Conservation (phyloP, 1,284 basidiomycete genomes). For the Grifola frondosa region DNA sequence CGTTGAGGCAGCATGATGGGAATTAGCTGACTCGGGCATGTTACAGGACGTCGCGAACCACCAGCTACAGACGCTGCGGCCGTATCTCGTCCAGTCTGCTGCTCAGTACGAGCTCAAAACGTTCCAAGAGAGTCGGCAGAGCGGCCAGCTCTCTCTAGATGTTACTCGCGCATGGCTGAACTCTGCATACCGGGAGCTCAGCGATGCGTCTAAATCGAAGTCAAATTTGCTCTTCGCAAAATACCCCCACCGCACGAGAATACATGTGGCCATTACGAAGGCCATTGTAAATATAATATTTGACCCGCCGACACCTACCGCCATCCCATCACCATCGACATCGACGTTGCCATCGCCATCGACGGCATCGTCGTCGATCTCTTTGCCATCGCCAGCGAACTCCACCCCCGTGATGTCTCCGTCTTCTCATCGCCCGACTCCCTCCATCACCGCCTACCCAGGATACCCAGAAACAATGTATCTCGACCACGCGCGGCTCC, state of each 20-base stretch:
- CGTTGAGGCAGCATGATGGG: conserved; percentile 8
- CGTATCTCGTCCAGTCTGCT: conserved; percentile 80
- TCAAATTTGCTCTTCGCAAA: conserved; percentile 28
- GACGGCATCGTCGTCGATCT: conserved; percentile 71
- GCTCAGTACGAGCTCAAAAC: conserved; percentile 80
- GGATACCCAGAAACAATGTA: conserved; percentile 81
- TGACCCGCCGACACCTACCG: conserved; percentile 26
- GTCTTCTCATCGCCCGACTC: conserved; percentile 31
- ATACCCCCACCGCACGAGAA: conserved; percentile 20
- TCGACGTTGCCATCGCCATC: conserved; percentile 58
- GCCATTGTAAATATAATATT: conserved; percentile 31
- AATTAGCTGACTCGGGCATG: conserved; percentile 13
- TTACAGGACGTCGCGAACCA: conserved; percentile 91
- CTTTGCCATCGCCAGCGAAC: conserved; percentile 35
- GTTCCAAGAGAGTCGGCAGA: conserved; percentile 62
- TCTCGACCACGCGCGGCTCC: conserved; percentile 77
- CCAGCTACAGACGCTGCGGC: conserved; percentile 85
- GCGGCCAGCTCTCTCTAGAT: conserved; percentile 46
- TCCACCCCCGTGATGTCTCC: conserved; percentile 32
- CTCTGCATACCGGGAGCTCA: conserved; percentile 39
- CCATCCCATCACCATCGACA: conserved; percentile 28
- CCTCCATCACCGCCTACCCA: conserved; percentile 34
- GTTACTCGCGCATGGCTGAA: conserved; percentile 67
- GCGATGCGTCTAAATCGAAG: conserved; percentile 15
- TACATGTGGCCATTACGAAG: conserved; percentile 28